Conservation (phyloP, 2,329 filamentous ascomycete genomes). For the Botryotinia convoluta region DNA sequence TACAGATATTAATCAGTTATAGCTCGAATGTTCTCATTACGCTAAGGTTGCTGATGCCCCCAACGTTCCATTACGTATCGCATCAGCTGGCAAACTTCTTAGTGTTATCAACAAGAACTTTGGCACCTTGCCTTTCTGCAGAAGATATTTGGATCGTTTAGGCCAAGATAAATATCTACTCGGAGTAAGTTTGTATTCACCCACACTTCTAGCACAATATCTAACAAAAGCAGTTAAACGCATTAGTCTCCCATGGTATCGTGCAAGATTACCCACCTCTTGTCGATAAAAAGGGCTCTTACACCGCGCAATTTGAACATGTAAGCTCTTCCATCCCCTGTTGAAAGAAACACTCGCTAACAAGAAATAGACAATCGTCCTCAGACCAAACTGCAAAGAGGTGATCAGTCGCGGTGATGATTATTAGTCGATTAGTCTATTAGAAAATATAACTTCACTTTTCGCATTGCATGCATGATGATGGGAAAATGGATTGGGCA, state of each 20-base stretch:
- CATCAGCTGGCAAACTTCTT: constrained; percentile 80
- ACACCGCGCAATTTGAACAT: constrained; percentile 93
- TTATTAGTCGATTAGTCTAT: constrained; percentile 50
- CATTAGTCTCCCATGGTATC: constrained; percentile 75
- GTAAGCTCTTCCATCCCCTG: constrained; percentile 46
- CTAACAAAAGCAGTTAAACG: constrained; percentile 66
- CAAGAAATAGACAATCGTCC: constrained; percentile 69
- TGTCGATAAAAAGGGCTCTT: constrained; percentile 89
- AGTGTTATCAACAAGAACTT: constrained; percentile 96
- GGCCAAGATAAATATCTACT: constrained; percentile 93
- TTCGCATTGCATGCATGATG: constrained; percentile 14
- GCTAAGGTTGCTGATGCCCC: constrained; percentile 70
- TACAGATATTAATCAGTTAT: constrained; percentile 25
- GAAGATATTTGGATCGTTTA: constrained; percentile 86
- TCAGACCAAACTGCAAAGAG: constrained; percentile 79
- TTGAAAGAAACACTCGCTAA: constrained; percentile 19
- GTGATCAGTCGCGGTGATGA: constrained; percentile 84
- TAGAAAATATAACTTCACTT: not conserved
- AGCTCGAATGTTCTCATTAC: constrained; percentile 85
- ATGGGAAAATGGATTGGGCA: not conserved
- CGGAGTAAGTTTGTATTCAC: constrained; percentile 57
- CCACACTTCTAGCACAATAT: not conserved
- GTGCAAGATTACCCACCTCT: constrained; percentile 89
- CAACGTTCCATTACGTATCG: constrained; percentile 72
- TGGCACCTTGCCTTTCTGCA: constrained; percentile 85